Percentiles rank a stretch among this genome's conserved stretches.
Evolutionary conservation across 441 rosid genomes (phyloP).

Genomic region (Hypseocharis bilobata): DNA sequence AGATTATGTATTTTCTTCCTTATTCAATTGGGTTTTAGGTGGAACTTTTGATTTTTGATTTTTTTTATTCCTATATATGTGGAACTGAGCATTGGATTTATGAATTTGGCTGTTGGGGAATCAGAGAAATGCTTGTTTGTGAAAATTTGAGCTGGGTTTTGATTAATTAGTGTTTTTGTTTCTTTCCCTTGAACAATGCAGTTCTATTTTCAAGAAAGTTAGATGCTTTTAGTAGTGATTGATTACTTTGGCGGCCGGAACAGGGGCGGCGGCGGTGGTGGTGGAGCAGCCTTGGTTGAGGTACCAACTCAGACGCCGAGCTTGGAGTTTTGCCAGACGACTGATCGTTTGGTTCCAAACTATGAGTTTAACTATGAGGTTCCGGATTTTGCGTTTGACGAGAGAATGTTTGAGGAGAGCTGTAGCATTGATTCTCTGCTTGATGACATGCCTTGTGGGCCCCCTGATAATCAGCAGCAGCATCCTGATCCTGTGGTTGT

Average conservation of each 20-base stretch:
- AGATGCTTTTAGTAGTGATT: too few relatives aligned
- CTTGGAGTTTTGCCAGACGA: conserved; percentile 8
- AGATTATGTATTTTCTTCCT: background rate
- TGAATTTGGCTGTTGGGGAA: background rate
- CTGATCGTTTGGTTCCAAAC: conserved; percentile 30
- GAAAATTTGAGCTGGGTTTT: background rate
- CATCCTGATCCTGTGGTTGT: background rate
- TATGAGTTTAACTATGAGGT: conserved; percentile 34
- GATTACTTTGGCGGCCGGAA: too few relatives aligned
- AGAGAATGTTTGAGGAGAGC: conserved; percentile 47
- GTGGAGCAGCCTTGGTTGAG: conserved; percentile 10
- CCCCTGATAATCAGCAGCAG: background rate
- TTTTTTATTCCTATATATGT: background rate
- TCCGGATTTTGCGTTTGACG: conserved; percentile 56
- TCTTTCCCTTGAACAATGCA: background rate
- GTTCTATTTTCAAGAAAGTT: too few relatives aligned
- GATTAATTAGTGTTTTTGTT: background rate
- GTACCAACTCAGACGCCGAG: conserved; percentile 6
- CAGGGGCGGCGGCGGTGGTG: background rate
- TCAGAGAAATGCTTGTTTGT: background rate
- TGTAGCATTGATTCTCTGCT: conserved; percentile 63
- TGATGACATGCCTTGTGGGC: conserved; percentile 41
- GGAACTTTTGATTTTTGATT: too few relatives aligned
- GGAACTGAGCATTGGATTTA: background rate
- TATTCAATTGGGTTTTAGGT: background rate